phyloP scores from a whole-genome alignment of 2,329 filamentous ascomycete genomes.

The Fusarium hainanense region DNA sequence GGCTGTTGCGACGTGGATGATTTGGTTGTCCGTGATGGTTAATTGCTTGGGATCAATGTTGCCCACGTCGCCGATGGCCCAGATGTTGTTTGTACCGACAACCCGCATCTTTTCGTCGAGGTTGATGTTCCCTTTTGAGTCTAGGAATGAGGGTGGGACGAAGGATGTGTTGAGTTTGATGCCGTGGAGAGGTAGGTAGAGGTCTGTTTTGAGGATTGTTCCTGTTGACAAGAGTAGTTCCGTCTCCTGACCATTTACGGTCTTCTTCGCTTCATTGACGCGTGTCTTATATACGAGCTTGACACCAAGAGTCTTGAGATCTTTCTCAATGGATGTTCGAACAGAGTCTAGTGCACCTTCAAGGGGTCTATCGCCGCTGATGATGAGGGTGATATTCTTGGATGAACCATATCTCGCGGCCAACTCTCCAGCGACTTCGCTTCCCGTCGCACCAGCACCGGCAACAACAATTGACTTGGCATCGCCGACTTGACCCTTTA shows the following conservation, averaged over 20 bases:
- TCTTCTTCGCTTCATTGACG: slow-evolving; percentile 43
- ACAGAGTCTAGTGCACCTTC: slow-evolving; percentile 45
- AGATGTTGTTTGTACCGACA: slow-evolving; percentile 51
- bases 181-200: slow-evolving; percentile 60
- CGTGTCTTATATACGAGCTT: slow-evolving; percentile 48
- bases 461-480: slow-evolving; percentile 52
- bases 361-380: slow-evolving; percentile 37
- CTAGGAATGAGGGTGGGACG: slow-evolving; percentile 50
- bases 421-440: slow-evolving; percentile 54
- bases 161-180: slow-evolving; percentile 57
- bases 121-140: slow-evolving; percentile 48
- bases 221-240: slow-evolving; percentile 48
- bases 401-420: slow-evolving; percentile 47
- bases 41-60: slow-evolving; percentile 54
- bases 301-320: slow-evolving; percentile 45
- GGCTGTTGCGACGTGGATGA: slow-evolving; percentile 48
- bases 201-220: slow-evolving; percentile 47
- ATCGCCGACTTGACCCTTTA: slow-evolving; percentile 40
- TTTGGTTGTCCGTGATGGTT: slow-evolving; percentile 49
- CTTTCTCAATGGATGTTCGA: slow-evolving; percentile 42
- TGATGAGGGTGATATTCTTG: slow-evolving; percentile 46
- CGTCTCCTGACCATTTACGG: slow-evolving; percentile 6
- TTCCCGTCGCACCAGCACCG: slow-evolving; percentile 53
- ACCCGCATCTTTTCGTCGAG: slow-evolving; percentile 51
- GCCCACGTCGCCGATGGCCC: slow-evolving; percentile 57